Percentiles rank a stretch among this genome's conserved stretches.
Evolutionary conservation across 2,329 filamentous ascomycete species (phyloP).

Genomic region (Ophiostoma australiae): DNA sequence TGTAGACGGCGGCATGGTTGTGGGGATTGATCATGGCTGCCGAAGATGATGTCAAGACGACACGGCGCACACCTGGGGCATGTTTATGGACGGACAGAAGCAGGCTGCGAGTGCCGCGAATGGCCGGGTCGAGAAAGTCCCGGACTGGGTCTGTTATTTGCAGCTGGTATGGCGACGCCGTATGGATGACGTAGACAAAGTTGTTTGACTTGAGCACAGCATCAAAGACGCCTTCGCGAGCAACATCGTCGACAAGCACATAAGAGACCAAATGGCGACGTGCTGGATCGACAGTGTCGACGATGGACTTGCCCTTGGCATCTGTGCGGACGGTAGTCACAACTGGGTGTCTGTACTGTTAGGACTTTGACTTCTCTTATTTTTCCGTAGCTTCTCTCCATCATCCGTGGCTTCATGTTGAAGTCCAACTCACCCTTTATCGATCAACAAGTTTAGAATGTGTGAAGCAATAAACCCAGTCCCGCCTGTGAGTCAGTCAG

Average conservation of each 20-base stretch:
- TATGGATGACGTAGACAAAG: slow-evolving; percentile 70
- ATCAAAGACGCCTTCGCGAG: slow-evolving; percentile 64
- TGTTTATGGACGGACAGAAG: slow-evolving; percentile 44
- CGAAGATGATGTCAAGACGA: slow-evolving; percentile 53
- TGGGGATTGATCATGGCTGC: slow-evolving; percentile 41
- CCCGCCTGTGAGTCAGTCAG: slow-evolving; percentile 40
- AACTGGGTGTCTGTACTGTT: slow-evolving; percentile 38
- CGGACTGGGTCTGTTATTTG: slow-evolving; percentile 49
- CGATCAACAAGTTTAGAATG: slow-evolving; percentile 45
- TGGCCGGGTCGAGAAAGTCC: slow-evolving; percentile 52
- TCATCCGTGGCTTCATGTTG: too few species aligned
- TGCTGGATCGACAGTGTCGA: slow-evolving; percentile 39
- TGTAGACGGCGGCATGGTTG: slow-evolving; percentile 37
- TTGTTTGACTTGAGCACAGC: slow-evolving; percentile 45
- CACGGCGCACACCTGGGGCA: slow-evolving; percentile 53
- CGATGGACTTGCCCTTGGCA: slow-evolving; percentile 45
- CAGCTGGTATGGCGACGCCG: slow-evolving; percentile 68
- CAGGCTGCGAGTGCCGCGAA: slow-evolving; percentile 49
- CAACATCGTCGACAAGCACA: slow-evolving; percentile 66
- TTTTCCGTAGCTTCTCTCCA: too few species aligned
- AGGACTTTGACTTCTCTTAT: slow-evolving; percentile 9
- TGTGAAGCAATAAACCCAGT: slow-evolving; percentile 53
- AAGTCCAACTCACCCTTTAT: slow-evolving; percentile 34
- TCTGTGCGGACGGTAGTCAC: slow-evolving; percentile 45
- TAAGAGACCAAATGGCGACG: slow-evolving; percentile 42